phyloP scores from a whole-genome alignment of 2,329 filamentous ascomycete species.

The Taxawa tesnikishii region DNA sequence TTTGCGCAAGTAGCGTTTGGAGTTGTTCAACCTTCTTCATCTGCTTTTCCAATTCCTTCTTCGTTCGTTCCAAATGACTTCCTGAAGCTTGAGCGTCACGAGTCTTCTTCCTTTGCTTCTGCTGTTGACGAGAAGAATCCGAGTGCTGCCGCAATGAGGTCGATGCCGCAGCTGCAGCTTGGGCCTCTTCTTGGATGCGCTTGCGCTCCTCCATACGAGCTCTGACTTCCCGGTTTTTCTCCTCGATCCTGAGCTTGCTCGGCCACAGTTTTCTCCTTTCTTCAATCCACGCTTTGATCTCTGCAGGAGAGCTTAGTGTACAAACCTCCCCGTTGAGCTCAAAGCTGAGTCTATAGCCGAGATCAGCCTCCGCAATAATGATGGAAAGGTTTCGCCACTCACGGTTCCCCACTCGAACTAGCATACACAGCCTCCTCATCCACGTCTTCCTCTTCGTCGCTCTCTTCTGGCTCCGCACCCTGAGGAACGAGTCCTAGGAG shows the following conservation, averaged over 20 bases:
- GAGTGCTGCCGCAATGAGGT: neutral
- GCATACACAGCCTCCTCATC: constrained; percentile 51
- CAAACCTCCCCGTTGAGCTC: constrained; percentile 44
- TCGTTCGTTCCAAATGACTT: constrained; percentile 8
- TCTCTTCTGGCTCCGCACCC: constrained; percentile 10
- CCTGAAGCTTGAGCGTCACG: constrained; percentile 4
- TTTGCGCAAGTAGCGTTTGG: constrained; percentile 16
- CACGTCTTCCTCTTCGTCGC: constrained; percentile 53
- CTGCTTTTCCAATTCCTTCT: constrained; percentile 9
- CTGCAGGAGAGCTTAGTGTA: constrained; percentile 43
- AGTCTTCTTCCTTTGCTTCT: neutral
- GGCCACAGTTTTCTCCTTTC: constrained; percentile 73
- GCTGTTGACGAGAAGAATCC: neutral
- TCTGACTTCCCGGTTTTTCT: constrained; percentile 26
- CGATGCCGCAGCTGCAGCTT: constrained; percentile 1
- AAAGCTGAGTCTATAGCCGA: constrained; percentile 38
- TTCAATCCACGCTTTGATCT: constrained; percentile 68
- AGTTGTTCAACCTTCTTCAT: constrained; percentile 18
- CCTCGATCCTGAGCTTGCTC: constrained; percentile 57
- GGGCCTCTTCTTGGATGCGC: constrained; percentile 15
- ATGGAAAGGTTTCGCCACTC: constrained; percentile 12
- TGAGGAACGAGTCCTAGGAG: constrained; percentile 56
- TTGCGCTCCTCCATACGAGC: constrained; percentile 13
- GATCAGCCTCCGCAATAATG: too few relatives aligned
- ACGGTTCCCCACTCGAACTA: constrained; percentile 1